A percentile compares a stretch with the other conserved stretches of the same genome.
phyloP scores from a whole-genome alignment of 2,329 filamentous ascomycete species.

The Lasiodiplodia hormozganensis region DNA sequence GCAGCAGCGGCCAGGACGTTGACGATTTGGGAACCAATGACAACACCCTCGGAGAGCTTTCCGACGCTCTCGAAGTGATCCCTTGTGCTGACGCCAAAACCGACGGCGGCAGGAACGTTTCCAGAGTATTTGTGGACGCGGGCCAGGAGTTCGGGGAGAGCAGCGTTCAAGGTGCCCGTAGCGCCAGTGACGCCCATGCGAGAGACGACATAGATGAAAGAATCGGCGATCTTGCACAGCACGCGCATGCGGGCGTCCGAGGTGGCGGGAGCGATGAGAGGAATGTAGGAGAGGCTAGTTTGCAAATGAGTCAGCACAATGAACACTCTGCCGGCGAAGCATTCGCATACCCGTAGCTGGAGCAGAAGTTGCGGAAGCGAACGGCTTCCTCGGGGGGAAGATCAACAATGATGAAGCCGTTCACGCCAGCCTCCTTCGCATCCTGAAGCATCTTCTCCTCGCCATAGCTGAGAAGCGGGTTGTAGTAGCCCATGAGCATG shows the following conservation, averaged over 20 bases:
- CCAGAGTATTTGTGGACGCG: conserved; percentile 93
- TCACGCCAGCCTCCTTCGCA: conserved; percentile 82
- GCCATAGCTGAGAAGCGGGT: conserved; percentile 91
- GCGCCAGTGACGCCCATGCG: conserved; percentile 97
- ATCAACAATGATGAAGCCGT: conserved; percentile 97
- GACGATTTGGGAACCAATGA: conserved; percentile 96
- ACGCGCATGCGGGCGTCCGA: conserved; percentile 94
- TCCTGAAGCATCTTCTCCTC: conserved; percentile 88
- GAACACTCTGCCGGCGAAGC: not conserved
- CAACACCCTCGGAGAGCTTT: conserved; percentile 87
- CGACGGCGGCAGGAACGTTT: conserved; percentile 87
- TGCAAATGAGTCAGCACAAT: not conserved
- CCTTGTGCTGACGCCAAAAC: conserved; percentile 93
- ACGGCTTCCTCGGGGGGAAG: conserved; percentile 95
- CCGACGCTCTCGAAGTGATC: conserved; percentile 92
- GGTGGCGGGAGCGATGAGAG: conserved; percentile 93
- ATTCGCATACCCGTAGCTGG: conserved; percentile 69
- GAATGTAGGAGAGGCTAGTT: conserved; percentile 83
- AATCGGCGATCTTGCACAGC: conserved; percentile 95
- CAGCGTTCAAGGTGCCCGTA: conserved; percentile 78
- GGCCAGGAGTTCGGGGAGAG: conserved; percentile 79
- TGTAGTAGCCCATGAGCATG: conserved; percentile 98
- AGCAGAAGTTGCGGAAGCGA: conserved; percentile 86
- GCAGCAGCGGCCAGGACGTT: conserved; percentile 75
- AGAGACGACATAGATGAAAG: conserved; percentile 98